Evolutionary conservation across 1,284 basidiomycete species (phyloP).

Genomic region (Farysia itapuensis): DNA sequence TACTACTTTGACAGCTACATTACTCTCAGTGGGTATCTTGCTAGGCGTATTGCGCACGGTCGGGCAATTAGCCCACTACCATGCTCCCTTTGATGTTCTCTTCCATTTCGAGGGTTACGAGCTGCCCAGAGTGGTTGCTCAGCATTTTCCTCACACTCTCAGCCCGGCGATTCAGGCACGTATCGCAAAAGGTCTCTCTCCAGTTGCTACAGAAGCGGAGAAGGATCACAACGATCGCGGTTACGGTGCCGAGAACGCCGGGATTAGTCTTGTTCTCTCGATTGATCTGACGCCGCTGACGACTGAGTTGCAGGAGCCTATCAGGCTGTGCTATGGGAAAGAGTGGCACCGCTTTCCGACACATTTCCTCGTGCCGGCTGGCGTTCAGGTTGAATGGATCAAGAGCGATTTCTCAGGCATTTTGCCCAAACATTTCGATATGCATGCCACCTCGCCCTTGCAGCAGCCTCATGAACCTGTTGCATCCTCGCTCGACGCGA

Average conservation of each 20-base stretch:
- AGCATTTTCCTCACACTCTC: constrained; percentile 15
- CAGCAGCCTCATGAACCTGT: constrained; percentile 3
- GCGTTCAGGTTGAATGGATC: constrained; percentile 79
- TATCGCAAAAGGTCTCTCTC: constrained; percentile 20
- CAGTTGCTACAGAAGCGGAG: constrained; percentile 23
- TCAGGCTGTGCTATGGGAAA: constrained; percentile 76
- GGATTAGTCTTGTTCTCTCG: constrained; percentile 13
- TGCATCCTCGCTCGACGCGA: constrained; percentile 10
- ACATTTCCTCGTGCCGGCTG: constrained; percentile 82
- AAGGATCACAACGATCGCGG: constrained; percentile 31
- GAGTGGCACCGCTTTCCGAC: constrained; percentile 96
- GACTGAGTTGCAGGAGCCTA: constrained; percentile 13
- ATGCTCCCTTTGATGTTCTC: constrained; percentile 77
- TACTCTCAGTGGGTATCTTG: constrained; percentile 69
- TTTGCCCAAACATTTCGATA: constrained; percentile 76
- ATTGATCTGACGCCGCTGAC: constrained; percentile 11
- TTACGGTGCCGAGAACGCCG: constrained; percentile 17
- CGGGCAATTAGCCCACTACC: constrained; percentile 84
- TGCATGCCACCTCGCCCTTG: constrained; percentile 3
- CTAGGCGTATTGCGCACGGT: constrained; percentile 78
- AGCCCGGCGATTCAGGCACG: constrained; percentile 14
- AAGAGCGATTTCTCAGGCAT: constrained; percentile 87
- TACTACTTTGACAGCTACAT: constrained; percentile 71
- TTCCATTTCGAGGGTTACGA: constrained; percentile 76
- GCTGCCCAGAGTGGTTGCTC: constrained; percentile 69